Evolutionary conservation across 495 filamentous ascomycete species (phyloP), one percentile per base, ranked within the genome.

Genomic region (Chaetomium fimeti): DNA sequence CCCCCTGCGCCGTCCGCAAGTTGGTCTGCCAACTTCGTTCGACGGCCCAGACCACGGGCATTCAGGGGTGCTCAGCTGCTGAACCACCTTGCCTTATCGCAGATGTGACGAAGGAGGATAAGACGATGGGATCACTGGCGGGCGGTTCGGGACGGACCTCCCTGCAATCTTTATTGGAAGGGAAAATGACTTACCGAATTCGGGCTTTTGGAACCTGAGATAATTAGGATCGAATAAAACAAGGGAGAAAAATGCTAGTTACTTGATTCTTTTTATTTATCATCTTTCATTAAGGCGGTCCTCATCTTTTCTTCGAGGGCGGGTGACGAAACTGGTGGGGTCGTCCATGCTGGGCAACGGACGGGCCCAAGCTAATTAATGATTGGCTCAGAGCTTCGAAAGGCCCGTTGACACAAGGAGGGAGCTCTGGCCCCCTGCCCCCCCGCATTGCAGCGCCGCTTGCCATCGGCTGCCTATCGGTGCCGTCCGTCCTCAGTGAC

Each of bases 1-100:
- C 52, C 57, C 52, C 48, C 57, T 49, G 57, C 36, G 58, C 58
- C 62, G 12, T 13, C 42, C 45, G 5, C 15, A 22, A 48, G 52
- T 52, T 61, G 59, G 57, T 43, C 61, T 57, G 15, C 38, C 42
- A 51, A 40, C 51, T 42, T 56, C 42, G 29, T 61, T 38, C 48
- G 15, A 45, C 47, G 8, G 22, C 27, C 32, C n/a, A n/a, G n/a
- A n/a, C n/a, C n/a, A n/a, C n/a, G n/a, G n/a, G n/a, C n/a, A n/a
- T 63, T 38, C 16, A 27, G 27, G 61, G 43, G 13, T 49, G 45
- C 25, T 54, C 40, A 27, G 29, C 24, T 42, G 53, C 61, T 38
- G 42, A 38, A 56, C 63, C 57, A 28, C 49, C 48, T 65, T 65
- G 20, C 49, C 48, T 65, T 65, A 65, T 61, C 63, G 36, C 49